A percentile compares a stretch with the other conserved stretches of the same genome.
Conservation (phyloP, 805 yeast genomes). For the Saccharomycopsis sp. region DNA sequence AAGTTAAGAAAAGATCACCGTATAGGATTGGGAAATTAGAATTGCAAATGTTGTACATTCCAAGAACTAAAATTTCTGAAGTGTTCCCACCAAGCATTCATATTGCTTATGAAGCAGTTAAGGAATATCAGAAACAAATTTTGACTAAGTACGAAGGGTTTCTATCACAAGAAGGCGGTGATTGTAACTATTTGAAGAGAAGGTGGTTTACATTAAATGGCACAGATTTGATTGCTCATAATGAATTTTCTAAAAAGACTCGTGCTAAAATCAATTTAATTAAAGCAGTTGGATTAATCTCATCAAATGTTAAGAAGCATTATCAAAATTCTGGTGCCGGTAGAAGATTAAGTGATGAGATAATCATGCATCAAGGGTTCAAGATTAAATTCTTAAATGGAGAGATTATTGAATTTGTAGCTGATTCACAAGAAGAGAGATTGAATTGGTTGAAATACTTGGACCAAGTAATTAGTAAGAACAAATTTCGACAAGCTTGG, state of each 20-base stretch:
- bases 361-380: conserved; percentile 66
- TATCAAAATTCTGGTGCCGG: conserved; percentile 18
- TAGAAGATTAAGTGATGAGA: conserved; percentile 67
- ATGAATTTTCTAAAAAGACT: conserved; percentile 59
- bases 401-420: conserved; percentile 79
- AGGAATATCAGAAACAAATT: conserved; percentile 32
- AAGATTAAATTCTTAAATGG: conserved; percentile 70
- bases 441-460: conserved; percentile 57
- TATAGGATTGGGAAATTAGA: conserved; percentile 60
- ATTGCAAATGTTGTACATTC: conserved; percentile 61
- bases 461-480: conserved; percentile 48
- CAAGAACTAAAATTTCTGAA: conserved; percentile 54
- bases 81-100: conserved; percentile 64
- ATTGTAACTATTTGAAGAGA: conserved; percentile 64
- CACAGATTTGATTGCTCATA: conserved; percentile 65
- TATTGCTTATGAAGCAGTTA: conserved; percentile 39
- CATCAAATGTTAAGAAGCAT: conserved; percentile 25
- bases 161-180: conserved; percentile 89
- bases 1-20: conserved; percentile 37
- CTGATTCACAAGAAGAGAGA: conserved; percentile 60
- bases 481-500: conserved; percentile 58
- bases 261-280: conserved; percentile 70
- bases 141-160: conserved; percentile 50
- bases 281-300: conserved; percentile 42
- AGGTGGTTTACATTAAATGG: conserved; percentile 73